Conservation (phyloP, 2,329 filamentous ascomycete species). For the Ophiostoma triangulosporum region DNA sequence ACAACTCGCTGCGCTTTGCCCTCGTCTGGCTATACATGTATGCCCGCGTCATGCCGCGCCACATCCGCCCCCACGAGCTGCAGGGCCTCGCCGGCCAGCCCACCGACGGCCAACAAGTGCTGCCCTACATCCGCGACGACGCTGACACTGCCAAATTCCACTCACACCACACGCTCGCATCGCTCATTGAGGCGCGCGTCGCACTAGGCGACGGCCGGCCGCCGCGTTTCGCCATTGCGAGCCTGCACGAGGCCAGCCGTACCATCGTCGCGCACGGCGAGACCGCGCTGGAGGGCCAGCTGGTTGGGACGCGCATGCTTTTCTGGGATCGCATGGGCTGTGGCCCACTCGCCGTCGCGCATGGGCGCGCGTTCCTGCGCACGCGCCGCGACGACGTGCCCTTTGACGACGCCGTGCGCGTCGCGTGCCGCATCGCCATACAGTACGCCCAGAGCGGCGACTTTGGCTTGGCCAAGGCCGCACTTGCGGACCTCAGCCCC, state of each 20-base stretch:
- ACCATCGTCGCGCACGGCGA: constrained; percentile 6
- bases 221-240: constrained; percentile 7
- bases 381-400: constrained; percentile 47
- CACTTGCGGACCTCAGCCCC: constrained; percentile 24
- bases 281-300: constrained; percentile 10
- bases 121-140: constrained; percentile 13
- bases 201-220: constrained; percentile 10
- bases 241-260: constrained; percentile 9
- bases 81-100: constrained; percentile 13
- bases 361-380: constrained; percentile 61
- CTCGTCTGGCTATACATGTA: constrained; percentile 95
- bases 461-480: constrained; percentile 53
- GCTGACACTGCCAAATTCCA: neutral
- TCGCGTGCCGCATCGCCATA: constrained; percentile 57
- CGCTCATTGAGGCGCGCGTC: constrained; percentile 12
- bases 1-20: constrained; percentile 84
- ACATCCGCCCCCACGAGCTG: constrained; percentile 22
- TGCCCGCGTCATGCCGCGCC: constrained; percentile 44
- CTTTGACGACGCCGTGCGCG: constrained; percentile 67
- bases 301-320: constrained; percentile 33
- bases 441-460: constrained; percentile 52
- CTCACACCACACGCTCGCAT: constrained; percentile 8
- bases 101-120: constrained; percentile 13
- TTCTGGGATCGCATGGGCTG: constrained; percentile 65
- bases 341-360: constrained; percentile 38